Percentiles rank a stretch among this genome's conserved stretches.
Evolutionary conservation across 768 basidiomycete species (phyloP).

Genomic region (Cubamyces lactineus): DNA sequence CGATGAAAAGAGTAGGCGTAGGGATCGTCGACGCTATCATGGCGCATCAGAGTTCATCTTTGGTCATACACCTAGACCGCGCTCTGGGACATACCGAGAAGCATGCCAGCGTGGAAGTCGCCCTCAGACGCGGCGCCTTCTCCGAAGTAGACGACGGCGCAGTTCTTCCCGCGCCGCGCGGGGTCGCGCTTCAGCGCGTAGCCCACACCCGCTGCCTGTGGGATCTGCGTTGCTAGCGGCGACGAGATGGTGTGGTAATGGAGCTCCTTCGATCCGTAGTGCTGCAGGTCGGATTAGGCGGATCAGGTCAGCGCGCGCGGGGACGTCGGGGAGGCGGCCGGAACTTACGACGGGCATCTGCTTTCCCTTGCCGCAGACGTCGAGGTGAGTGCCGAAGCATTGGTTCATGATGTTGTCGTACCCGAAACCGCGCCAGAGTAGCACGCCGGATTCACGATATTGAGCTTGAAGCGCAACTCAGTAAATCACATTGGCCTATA

Average conservation of each 20-base stretch:
- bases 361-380: slow-evolving; percentile 79
- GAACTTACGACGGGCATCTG: slow-evolving; percentile 88
- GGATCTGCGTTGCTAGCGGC: slow-evolving; percentile 91
- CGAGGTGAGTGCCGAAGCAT: slow-evolving; percentile 86
- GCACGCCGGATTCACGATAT: slow-evolving; percentile 91
- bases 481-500: neutral
- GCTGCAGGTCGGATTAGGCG: slow-evolving; percentile 45
- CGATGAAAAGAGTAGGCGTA: slow-evolving; percentile 73
- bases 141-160: slow-evolving; percentile 90
- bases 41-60: neutral
- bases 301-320: neutral
- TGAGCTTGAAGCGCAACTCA: slow-evolving; percentile 56
- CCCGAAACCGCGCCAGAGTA: slow-evolving; percentile 85
- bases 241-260: slow-evolving; percentile 97
- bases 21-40: slow-evolving; percentile 67
- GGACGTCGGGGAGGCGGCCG: slow-evolving; percentile 2
- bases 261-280: slow-evolving; percentile 81
- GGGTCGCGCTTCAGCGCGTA: slow-evolving; percentile 86
- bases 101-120: slow-evolving; percentile 92
- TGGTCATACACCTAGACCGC: neutral
- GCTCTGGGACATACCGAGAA: slow-evolving; percentile 43
- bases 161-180: slow-evolving; percentile 63
- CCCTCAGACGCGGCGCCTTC: slow-evolving; percentile 95
- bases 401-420: slow-evolving; percentile 87
- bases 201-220: slow-evolving; percentile 91